These are phyloP conservation scores for Globisporangium abappressorium DNA, from an alignment of 352 stramenopile species.

Conservation along the genomic window DNA sequence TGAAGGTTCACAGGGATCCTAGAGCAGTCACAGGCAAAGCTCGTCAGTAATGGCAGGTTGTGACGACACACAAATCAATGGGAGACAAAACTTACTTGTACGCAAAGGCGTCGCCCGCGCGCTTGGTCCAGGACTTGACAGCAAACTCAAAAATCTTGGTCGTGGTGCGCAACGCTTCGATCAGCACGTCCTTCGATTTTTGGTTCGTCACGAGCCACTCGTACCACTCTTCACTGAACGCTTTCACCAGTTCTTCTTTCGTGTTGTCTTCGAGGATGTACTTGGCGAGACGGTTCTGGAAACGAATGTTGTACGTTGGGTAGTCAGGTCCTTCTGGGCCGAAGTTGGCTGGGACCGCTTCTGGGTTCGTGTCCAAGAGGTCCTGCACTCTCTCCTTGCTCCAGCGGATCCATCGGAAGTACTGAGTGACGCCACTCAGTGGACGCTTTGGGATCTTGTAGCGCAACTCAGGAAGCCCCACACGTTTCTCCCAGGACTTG, in stretches of 20 bases:
- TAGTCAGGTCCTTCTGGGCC: conserved; percentile 44
- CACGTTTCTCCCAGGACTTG: conserved; percentile 57
- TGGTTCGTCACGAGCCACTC: conserved; percentile 53
- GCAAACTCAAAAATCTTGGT: conserved; percentile 41
- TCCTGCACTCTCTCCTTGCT: conserved; percentile 58
- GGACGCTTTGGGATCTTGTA: conserved; percentile 52
- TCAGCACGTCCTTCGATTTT: conserved; percentile 43
- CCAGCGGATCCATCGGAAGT: conserved; percentile 73
- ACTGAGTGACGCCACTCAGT: conserved; percentile 54
- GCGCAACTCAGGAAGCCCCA: conserved; percentile 30
- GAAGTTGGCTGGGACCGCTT: conserved; percentile 30
- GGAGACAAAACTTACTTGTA: conserved; percentile 28
- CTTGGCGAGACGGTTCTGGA: conserved; percentile 49
- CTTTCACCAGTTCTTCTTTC: conserved; percentile 31
- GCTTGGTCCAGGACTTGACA: conserved; percentile 49
- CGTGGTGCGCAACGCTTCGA: conserved; percentile 38
- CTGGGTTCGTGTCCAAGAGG: conserved; percentile 35
- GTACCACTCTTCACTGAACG: conserved; percentile 40
- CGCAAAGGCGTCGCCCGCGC: conserved; percentile 35
- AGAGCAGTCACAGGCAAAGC: background rate
- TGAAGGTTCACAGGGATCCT: conserved; percentile 42
- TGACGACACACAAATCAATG: no score
- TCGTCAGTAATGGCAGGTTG: no score
- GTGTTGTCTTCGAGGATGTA: conserved; percentile 52
- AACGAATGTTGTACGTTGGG: conserved; percentile 52